Base-by-base conservation (phyloP, 257 asterid species). In the Orobanche coerulescens region DNA sequence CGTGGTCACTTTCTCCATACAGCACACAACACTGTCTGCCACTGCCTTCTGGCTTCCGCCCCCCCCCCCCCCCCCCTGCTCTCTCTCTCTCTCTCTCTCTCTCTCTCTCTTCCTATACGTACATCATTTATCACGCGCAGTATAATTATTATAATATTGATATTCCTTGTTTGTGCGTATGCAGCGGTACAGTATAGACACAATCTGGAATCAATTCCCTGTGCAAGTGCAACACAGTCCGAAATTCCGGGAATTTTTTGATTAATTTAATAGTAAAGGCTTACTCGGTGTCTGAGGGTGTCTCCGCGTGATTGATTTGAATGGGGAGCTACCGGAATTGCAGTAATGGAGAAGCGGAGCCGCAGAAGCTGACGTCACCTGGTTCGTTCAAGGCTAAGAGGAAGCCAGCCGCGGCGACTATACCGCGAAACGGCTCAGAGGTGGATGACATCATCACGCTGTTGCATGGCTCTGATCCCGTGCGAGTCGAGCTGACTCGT, bases 381-480 rank as follows among this genome's bases (percentile, higher is more conserved):
- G 73, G 76, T 5, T 74, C 87, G 31, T 72, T 67, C 50, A 88
- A 74, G 82, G 62, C 61, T 20, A 76, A 58, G 86, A 81, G 72
- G 81, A 82, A 80, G 57, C 73, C 76, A 15, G 37, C 59, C 8
- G 47, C 56, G 39, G 67, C 56, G 33, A 66, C 67, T 46, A 19
- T 73, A 10, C 67, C 75, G 6, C 69, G 84, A 51, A 72, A 78
- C 59, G 84, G 71, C 62, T 69, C 82, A 11, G 91, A 81, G 54
- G 75, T 70, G 46, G 96, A 86, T 67, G 89, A 84, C 76, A 5
- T 83, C 61, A 51, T 86, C 22, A 73, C 78, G 6, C 79, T 86
- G 5, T 67, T 86, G 68, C 95, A 86, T 69, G 95, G 95, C 69
- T 89, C 95, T 49, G 94, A 89, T 84, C 95, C 96, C 1, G 80